Evolutionary conservation across 495 filamentous ascomycete species (phyloP).

Genomic region (Xylaria scruposa): DNA sequence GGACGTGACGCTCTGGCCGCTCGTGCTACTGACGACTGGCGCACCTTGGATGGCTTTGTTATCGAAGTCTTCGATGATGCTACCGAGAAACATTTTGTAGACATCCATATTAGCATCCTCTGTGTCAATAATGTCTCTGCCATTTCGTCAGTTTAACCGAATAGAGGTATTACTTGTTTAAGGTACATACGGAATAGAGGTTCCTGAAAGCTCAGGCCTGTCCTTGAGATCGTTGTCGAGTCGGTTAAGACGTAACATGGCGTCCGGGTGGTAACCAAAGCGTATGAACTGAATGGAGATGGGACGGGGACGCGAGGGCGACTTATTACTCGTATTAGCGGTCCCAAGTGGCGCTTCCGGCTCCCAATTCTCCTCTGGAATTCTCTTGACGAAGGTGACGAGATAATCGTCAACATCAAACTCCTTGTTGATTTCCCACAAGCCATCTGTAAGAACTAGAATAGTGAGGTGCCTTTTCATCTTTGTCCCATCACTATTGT

Average conservation of each 20-base stretch:
- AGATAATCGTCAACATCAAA: conserved; percentile 13
- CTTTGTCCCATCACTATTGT: conserved; percentile 11
- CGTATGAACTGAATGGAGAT: conserved; percentile 44
- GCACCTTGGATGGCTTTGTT: conserved; percentile 23
- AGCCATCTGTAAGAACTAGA: conserved; percentile 43
- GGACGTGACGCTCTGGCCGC: not conserved
- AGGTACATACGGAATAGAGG: conserved; percentile 26
- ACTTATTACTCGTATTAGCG: not conserved
- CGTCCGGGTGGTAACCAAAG: conserved; percentile 41
- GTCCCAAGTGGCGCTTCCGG: not conserved
- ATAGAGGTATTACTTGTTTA: not conserved
- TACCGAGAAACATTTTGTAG: conserved; percentile 49
- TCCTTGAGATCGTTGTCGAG: conserved; percentile 41
- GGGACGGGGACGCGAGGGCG: conserved; percentile 22
- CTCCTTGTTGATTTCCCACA: conserved; percentile 34
- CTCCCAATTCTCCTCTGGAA: conserved; percentile 29
- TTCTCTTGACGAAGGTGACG: conserved; percentile 29
- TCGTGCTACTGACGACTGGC: conserved; percentile 10
- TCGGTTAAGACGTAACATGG: conserved; percentile 33
- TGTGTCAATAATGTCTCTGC: conserved; percentile 44
- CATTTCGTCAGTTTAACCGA: conserved; percentile 13
- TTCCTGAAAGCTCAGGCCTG: conserved; percentile 9
- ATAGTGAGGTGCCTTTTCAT: conserved; percentile 31
- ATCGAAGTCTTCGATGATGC: conserved; percentile 28
- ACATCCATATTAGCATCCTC: conserved; percentile 39